phyloP scores from a whole-genome alignment of 1,284 basidiomycete genomes.

The Volvariella surrecta region DNA sequence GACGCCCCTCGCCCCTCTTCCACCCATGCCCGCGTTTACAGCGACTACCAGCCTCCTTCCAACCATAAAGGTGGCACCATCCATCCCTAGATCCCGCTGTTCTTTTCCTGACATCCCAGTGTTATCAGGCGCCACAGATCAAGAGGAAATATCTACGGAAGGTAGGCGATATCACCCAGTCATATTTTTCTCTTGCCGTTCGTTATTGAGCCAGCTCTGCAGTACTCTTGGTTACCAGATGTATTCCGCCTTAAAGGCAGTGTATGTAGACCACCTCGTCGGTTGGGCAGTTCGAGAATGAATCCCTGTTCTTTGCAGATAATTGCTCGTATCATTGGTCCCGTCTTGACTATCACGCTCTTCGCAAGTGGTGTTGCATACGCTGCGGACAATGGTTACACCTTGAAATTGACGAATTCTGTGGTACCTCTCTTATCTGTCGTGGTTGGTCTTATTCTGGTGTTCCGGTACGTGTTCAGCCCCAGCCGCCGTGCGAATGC shows the following conservation, averaged over 20 bases:
- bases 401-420: slow-evolving; percentile 56
- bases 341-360: slow-evolving; percentile 75
- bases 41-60: background rate
- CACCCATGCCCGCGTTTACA: background rate
- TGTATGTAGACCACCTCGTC: slow-evolving; percentile 33
- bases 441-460: slow-evolving; percentile 75
- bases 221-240: slow-evolving; percentile 89
- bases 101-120: background rate
- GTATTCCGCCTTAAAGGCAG: slow-evolving; percentile 75
- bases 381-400: slow-evolving; percentile 42
- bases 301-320: slow-evolving; percentile 33
- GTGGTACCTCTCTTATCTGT: slow-evolving; percentile 83
- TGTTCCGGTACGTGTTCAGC: slow-evolving; percentile 51
- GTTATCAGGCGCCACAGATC: slow-evolving; percentile 26
- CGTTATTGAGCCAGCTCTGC: slow-evolving; percentile 7
- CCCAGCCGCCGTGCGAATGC: background rate
- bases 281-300: background rate
- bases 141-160: slow-evolving; percentile 37
- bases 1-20: no score
- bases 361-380: slow-evolving; percentile 61
- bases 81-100: no score
- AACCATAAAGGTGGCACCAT: slow-evolving; percentile 2
- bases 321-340: slow-evolving; percentile 60
- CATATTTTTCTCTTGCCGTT: background rate
- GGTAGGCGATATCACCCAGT: slow-evolving; percentile 12